A percentile compares a stretch with the other conserved stretches of the same genome.
Conservation (phyloP, 2,329 filamentous ascomycete species). For the Neonectria faginata region DNA sequence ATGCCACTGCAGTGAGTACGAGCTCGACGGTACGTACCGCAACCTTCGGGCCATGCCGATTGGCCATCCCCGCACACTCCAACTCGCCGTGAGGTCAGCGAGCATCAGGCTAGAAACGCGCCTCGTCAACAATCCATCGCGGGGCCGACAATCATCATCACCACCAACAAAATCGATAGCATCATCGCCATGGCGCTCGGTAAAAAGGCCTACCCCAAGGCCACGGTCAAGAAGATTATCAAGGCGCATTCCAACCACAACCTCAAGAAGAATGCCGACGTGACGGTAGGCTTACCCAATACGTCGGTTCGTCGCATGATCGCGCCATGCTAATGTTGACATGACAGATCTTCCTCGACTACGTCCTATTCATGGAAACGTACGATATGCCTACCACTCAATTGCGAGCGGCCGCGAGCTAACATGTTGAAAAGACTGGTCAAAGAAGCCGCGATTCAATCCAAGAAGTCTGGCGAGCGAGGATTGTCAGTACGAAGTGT, state of each 20-base stretch:
- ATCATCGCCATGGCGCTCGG: slow-evolving; percentile 54
- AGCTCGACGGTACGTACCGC: slow-evolving; percentile 35
- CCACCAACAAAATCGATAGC: slow-evolving; percentile 27
- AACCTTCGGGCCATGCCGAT: slow-evolving; percentile 40
- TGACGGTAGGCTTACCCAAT: slow-evolving; percentile 69
- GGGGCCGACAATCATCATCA: slow-evolving; percentile 13
- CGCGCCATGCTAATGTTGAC: slow-evolving; percentile 41
- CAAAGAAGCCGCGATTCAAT: slow-evolving; percentile 81
- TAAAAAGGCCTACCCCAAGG: slow-evolving; percentile 84
- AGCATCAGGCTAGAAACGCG: slow-evolving; percentile 36
- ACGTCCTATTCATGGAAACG: slow-evolving; percentile 82
- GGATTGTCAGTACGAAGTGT: slow-evolving; percentile 80
- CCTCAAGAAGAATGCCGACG: slow-evolving; percentile 86
- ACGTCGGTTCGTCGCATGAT: slow-evolving; percentile 27
- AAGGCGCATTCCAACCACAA: slow-evolving; percentile 87
- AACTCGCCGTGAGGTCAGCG: slow-evolving; percentile 40
- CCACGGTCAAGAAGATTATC: slow-evolving; percentile 87
- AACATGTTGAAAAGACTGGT: slow-evolving; percentile 67
- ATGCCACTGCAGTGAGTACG: not conserved
- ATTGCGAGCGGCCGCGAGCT: not conserved
- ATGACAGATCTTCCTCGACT: slow-evolving; percentile 85
- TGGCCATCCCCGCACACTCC: slow-evolving; percentile 31
- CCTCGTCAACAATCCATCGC: slow-evolving; percentile 39
- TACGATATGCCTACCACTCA: slow-evolving; percentile 46
- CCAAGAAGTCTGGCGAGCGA: slow-evolving; percentile 79